Evolutionary conservation across 148 eudicot species (phyloP), one percentile per base, ranked within the genome.

Genomic region (Dysphania ambrosioides): DNA sequence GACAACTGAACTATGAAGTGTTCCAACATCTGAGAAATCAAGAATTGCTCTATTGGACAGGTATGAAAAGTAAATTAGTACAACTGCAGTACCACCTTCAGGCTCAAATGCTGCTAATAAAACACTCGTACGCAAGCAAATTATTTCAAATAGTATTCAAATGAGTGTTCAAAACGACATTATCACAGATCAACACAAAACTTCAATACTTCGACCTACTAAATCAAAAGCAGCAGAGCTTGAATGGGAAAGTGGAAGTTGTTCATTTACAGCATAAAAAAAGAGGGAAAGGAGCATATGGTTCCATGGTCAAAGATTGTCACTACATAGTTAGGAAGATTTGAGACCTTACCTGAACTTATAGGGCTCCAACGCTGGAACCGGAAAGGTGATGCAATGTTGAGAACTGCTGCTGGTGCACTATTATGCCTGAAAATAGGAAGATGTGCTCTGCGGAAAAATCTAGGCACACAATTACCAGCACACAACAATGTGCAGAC

Each of bases 341-440:
- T 24, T 7, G 66, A 77, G 70, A 77, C 59, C 79, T 82, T 85
- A 92, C 98, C 97, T 72, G 91, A 73, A 81, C 61, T 89, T n/a
- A 86, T 77, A 74, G 91, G 85, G 82, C 91, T 91, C 98, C 98
- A 91, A 27, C 83, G 83, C 78, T 73, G 87, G 73, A 91, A 84
- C 67, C 84, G 81, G 71, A 92, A 91, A 83, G 92, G 90, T 40
- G 91, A 80, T 29, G 96, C 77, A 56, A 87, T 84, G 74, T 82
- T 91, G 75, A 85, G 86, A 72, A 87, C 91, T 23, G 92, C 61
- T 12, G 91, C 66, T 42, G 94, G 73, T 13, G 80, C 83, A 81
- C 81, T 86, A 77, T 84, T 88, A 72, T 84, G 93, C 85, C 87
- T 83, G 81, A 84, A 86, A 75, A 92, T 80, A 41, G 99, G 91